Base-by-base conservation (phyloP, 257 asterid species). In the Nicotiana tomentosiformis region DNA sequence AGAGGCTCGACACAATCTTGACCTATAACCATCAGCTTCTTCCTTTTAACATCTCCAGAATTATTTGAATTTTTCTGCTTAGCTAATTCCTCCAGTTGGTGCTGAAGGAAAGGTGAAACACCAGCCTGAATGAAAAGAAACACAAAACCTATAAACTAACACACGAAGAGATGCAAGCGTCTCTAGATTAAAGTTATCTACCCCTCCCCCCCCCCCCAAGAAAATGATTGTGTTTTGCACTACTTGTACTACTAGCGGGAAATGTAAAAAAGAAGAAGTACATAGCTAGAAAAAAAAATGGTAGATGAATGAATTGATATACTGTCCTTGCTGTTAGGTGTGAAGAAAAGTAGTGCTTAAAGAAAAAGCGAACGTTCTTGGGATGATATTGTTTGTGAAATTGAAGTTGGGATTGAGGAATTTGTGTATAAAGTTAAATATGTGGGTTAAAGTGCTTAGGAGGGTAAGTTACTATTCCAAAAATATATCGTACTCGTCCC, bases 1-100 rank as follows among this genome's bases (percentile, higher is more conserved):
- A 96, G 98, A 61, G 99, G 99, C 86, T 96, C 98, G 64, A 96
- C 90, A 14, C 92, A 92, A 82, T 96, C 96, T 87, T 93, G 99
- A 74, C 99, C 99, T 81, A 94, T 93, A 57, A 96, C 97, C 76
- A 91, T 89, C 89, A 96, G 60, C 82, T 87, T 92, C 81, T 92
- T 86, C 89, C 88, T 88, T 84, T 91, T 93, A 77, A 83, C 84
- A 29, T 87, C 89, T n/a, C 78, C 89, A n/a, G 85, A 56, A 72
- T 79, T 83, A 84, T 81, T 86, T 29, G 80, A 43, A 43, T 85
- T 84, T 80, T 88, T 93, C 85, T 82, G 87, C 86, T 80, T 88
- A 15, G 97, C 87, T 68, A 96, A 87, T 87, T 95, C 95, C 88
- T 87, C 90, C 80, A 96, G 87, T 86, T 96, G 99, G 85, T 88